Evolutionary conservation across 2,329 filamentous ascomycete species (phyloP), one percentile per base, ranked within the genome.

Genomic region (Tolypocladium capitatum): DNA sequence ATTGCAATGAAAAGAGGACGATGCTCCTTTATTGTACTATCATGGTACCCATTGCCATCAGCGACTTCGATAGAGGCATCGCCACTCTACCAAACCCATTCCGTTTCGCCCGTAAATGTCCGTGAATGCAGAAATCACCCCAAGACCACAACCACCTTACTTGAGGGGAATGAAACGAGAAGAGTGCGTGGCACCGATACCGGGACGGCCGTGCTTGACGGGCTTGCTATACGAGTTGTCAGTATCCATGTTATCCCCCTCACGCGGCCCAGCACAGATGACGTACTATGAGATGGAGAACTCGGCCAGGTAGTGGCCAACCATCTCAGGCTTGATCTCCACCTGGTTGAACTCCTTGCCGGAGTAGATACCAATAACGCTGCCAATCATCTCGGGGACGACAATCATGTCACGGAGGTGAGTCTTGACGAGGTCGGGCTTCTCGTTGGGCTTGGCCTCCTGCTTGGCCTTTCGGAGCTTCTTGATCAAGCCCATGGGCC

Each of bases 341-440:
- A 98, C 90, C 82, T 96, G 91, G 85, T 98, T 98, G 86, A 98
- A 98, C 76, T 97, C 90, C 85, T 98, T 98, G 70, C 92, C 92
- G 61, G 88, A 95, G 86, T 98, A 98, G 80, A 98, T 92, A 71
- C 90, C 92, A 66, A 98, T 86, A 66, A 98, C 91, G 74, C 80
- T 86, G 66, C 92, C 92, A 70, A 98, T 98, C 92, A 98, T 97
- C 82, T 98, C 92, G 65, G 92, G 92, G 63, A 98, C 92, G 69
- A 98, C 84, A 72, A 98, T 96, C 92, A 98, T 98, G 80, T 98
- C 85, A 75, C 91, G 90, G 67, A 98, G 85, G 74, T 98, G 91
- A 56, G 91, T 98, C 86, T 96, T 96, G 80, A 97, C 91, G 67
- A 92, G 81, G 69, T 95, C 90, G 70, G 91, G 91, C 87, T 97